Base-by-base conservation (phyloP, 2,329 filamentous ascomycete genomes). In the Trichophyton rubrum region DNA sequence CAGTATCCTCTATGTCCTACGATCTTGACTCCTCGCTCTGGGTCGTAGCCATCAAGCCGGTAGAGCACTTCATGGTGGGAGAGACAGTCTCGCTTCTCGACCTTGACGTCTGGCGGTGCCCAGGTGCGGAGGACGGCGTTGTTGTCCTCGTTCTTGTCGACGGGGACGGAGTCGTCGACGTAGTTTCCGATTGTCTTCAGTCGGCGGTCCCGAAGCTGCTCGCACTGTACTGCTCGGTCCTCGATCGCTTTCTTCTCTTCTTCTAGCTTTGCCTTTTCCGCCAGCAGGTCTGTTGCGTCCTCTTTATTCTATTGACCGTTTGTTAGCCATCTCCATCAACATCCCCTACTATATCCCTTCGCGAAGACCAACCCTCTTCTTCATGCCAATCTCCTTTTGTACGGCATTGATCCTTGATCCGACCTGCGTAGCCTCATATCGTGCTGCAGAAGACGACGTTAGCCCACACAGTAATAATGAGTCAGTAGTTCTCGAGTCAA, bases 1-100 rank as follows among this genome's bases (percentile, higher is more conserved):
- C 92, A 96, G 78, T 97, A 97, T 43, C 92, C 92, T 67, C 92
- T 83, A 75, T 97, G 92, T 59, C 93, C 92, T 51, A 95, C 91
- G 64, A 97, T 83, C 80, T 97, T 97, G 65, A 90, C 88, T 66
- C 90, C 90, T 65, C 93, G 86, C 70, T 96, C 90, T 0, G 90
- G 88, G 72, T 97, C 93, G 71, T 95, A 96, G 59, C 92, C 91
- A 67, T 93, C 90, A 64, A 97, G 78, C 67, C 90, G 83, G 62
- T 86, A 85, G 62, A 97, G 83, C 60, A 99, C 90, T 72, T 97
- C 92, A 74, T 99, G 93, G 74, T 99, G 93, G 58, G 91, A 96
- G 64, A 97, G 86, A 64, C 79, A 82, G 61, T 87, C 81, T 68
- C 84, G 83, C 80, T 91, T 91, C 75, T 90, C 84, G 56, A 88